These are phyloP conservation scores for Botrytis hyacinthi DNA, from an alignment of 2,329 filamentous ascomycete genomes.

Conservation along the genomic window DNA sequence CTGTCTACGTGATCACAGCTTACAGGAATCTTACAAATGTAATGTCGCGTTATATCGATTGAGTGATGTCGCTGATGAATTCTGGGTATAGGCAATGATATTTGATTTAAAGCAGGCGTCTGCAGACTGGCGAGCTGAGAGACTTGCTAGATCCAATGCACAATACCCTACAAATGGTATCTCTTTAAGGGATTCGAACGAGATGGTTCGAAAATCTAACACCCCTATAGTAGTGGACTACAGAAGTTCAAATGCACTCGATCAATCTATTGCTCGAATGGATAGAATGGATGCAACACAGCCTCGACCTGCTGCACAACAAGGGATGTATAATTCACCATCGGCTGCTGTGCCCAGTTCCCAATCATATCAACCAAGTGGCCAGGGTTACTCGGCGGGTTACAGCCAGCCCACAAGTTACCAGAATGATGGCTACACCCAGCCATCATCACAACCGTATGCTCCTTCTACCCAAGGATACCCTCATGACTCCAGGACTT, in stretches of 20 bases:
- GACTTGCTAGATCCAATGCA: constrained; percentile 34
- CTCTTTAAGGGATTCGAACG: constrained; percentile 36
- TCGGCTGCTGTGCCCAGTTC: constrained; percentile 23
- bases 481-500: constrained; percentile 32
- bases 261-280: constrained; percentile 40
- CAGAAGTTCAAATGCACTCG: constrained; percentile 36
- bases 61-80: constrained; percentile 27
- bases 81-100: constrained; percentile 49
- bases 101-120: constrained; percentile 53
- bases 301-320: constrained; percentile 23
- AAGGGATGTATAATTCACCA: constrained; percentile 29
- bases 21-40: constrained; percentile 78
- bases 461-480: constrained; percentile 21
- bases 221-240: constrained; percentile 40
- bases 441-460: constrained; percentile 21
- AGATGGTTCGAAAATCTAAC: constrained; percentile 40
- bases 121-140: constrained; percentile 46
- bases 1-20: constrained; percentile 75
- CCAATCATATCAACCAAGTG: constrained; percentile 22
- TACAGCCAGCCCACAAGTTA: constrained; percentile 29
- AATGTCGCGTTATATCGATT: constrained; percentile 37
- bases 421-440: constrained; percentile 28
- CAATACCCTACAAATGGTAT: constrained; percentile 39
- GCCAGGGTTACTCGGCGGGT: constrained; percentile 31
- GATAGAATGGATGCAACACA: constrained; percentile 40